A percentile compares a stretch with the other conserved stretches of the same genome.
These are phyloP conservation scores for Pseudisothecium myosuroides DNA, from an alignment of 225 moss, liverwort and hornwort species.

Conservation along the genomic window DNA sequence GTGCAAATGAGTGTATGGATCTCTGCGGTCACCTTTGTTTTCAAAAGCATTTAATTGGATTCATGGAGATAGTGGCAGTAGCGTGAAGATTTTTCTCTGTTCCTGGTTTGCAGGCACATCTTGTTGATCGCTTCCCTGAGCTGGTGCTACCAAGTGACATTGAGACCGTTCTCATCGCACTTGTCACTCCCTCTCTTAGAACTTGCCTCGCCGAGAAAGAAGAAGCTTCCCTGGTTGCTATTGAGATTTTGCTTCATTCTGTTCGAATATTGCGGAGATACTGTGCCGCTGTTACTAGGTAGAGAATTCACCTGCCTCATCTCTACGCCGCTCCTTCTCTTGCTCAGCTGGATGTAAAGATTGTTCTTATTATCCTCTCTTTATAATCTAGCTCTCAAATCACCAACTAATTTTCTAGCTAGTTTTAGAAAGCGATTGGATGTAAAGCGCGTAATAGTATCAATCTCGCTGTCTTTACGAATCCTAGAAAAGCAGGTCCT, in stretches of 20 bases:
- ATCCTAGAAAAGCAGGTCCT: not conserved
- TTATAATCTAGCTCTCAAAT: not conserved
- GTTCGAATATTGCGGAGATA: conserved; percentile 68
- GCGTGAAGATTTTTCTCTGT: not conserved
- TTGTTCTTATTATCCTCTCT: not conserved
- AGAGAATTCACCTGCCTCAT: not conserved
- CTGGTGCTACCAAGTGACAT: conserved; percentile 68
- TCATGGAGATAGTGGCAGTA: not conserved
- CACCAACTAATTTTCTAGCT: not conserved
- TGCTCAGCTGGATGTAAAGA: not conserved
- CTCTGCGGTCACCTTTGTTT: not conserved
- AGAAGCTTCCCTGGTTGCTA: conserved; percentile 46
- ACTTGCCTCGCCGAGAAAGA: conserved; percentile 74
- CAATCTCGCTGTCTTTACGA: not conserved
- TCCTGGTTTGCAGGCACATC: conserved; percentile 52
- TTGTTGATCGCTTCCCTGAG: conserved; percentile 76
- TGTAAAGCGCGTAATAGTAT: not conserved
- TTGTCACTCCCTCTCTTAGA: conserved; percentile 73
- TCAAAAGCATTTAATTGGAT: not conserved
- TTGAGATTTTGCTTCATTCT: conserved; percentile 60
- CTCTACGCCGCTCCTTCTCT: not conserved
- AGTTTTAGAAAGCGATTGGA: not conserved
- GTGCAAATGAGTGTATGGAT: not conserved
- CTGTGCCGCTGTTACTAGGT: conserved; percentile 71
- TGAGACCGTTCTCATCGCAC: conserved; percentile 54